Evolutionary conservation across 148 eudicot species (phyloP).

Genomic region (Arbutus unedo): DNA sequence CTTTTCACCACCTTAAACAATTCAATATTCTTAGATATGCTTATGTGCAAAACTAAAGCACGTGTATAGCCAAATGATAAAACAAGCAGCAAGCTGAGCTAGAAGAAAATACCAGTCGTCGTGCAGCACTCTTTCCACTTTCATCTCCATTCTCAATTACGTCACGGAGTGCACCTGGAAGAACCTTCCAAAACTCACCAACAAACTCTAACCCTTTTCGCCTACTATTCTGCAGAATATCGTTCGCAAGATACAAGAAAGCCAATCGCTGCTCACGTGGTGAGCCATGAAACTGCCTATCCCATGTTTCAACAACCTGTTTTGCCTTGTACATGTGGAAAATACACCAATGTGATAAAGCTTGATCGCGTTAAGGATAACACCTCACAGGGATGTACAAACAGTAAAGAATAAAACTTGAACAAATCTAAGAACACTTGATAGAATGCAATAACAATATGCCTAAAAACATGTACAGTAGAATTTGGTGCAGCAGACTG

Average conservation of each 20-base stretch:
- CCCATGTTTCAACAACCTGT: constrained; percentile 93
- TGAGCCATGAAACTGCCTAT: constrained; percentile 71
- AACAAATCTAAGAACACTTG: background rate
- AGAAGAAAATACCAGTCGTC: constrained; percentile 57
- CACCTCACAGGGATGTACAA: constrained; percentile 13
- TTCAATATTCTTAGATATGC: background rate
- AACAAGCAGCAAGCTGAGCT: background rate
- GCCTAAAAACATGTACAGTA: background rate
- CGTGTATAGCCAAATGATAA: background rate
- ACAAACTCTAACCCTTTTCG: constrained; percentile 75
- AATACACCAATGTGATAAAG: constrained; percentile 97
- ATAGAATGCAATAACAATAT: background rate
- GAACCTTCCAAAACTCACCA: constrained; percentile 75
- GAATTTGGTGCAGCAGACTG: background rate
- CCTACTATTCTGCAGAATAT: constrained; percentile 68
- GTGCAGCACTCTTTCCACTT: constrained; percentile 63
- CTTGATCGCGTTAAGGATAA: constrained; percentile 55
- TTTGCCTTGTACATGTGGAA: constrained; percentile 95
- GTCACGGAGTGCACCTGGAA: constrained; percentile 67
- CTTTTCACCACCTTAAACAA: background rate
- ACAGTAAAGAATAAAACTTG: background rate
- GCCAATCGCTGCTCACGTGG: constrained; percentile 79
- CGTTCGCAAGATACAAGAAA: constrained; percentile 82
- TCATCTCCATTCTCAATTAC: constrained; percentile 74
- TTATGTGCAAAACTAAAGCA: background rate